Evolutionary conservation across 2,329 filamentous ascomycete species (phyloP).

Genomic region (Aspergillus ruber): DNA sequence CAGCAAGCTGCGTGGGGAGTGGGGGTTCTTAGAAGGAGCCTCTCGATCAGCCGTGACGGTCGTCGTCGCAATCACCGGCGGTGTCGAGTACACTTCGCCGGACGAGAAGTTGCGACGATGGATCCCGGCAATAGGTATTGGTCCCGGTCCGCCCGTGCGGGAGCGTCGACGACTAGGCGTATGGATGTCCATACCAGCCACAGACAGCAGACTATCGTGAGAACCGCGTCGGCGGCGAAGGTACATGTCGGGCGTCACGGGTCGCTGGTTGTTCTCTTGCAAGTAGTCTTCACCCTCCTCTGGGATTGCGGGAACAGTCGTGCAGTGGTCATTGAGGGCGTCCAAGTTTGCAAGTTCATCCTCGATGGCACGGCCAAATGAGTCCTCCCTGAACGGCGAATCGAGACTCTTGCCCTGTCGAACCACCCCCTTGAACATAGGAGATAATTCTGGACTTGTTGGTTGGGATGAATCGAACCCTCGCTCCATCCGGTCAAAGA

Average conservation of each 20-base stretch:
- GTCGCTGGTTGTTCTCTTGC: neutral
- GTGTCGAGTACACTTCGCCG: conserved; percentile 33
- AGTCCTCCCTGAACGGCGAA: neutral
- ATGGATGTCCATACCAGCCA: conserved; percentile 84
- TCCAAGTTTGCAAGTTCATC: conserved; percentile 13
- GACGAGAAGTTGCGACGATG: conserved; percentile 44
- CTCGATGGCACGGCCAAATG: neutral
- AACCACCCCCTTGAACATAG: neutral
- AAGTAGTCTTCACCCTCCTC: conserved; percentile 33
- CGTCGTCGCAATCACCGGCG: conserved; percentile 32
- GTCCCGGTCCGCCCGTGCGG: conserved; percentile 58
- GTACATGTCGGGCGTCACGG: neutral
- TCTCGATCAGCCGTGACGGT: conserved; percentile 29
- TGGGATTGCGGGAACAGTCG: conserved; percentile 26
- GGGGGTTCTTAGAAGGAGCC: conserved; percentile 14
- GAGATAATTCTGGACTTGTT: conserved; percentile 55
- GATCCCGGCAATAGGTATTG: conserved; percentile 35
- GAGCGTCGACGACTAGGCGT: conserved; percentile 69
- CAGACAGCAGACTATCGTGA: conserved; percentile 83
- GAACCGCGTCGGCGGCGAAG: conserved; percentile 40
- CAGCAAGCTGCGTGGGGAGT: conserved; percentile 28
- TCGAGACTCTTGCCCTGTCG: neutral
- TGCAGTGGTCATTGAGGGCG: conserved; percentile 12
- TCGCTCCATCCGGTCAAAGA: conserved; percentile 69
- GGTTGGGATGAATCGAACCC: conserved; percentile 64